A percentile compares a stretch with the other conserved stretches of the same genome.
Evolutionary conservation across 2,329 filamentous ascomycete genomes (phyloP).

Genomic region (Cladophialophora psammophila): DNA sequence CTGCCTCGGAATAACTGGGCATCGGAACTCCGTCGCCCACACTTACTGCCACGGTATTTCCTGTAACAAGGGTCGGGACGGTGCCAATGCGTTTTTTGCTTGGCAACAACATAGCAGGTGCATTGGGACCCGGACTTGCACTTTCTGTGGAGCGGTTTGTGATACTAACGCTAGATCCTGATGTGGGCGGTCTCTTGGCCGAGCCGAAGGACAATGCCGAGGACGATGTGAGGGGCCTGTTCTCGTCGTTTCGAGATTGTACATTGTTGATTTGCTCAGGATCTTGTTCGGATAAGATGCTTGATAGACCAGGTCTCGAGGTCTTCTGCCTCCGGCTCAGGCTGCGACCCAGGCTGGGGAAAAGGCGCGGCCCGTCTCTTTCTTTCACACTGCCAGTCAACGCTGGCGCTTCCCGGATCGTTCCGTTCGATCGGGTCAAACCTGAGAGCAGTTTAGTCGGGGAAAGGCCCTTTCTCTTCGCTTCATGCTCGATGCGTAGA

Average conservation of each 20-base stretch:
- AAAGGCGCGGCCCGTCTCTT: conserved; percentile 36
- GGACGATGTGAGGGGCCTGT: conserved; percentile 37
- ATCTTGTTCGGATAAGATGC: conserved; percentile 39
- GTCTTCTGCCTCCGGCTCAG: conserved; percentile 37
- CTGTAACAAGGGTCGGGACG: neutral
- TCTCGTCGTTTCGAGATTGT: conserved; percentile 36
- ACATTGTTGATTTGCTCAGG: conserved; percentile 38
- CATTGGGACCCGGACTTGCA: conserved; percentile 28
- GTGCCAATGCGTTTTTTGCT: conserved; percentile 9
- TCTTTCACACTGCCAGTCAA: conserved; percentile 35
- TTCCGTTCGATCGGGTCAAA: conserved; percentile 37
- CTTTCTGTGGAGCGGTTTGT: conserved; percentile 32
- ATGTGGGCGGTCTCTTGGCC: conserved; percentile 29
- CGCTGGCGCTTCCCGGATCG: conserved; percentile 39
- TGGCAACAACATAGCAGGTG: conserved; percentile 8
- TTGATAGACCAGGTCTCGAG: conserved; percentile 34
- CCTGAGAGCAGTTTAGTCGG: conserved; percentile 41
- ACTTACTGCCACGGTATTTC: neutral
- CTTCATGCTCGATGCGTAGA: conserved; percentile 40
- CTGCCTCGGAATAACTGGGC: neutral
- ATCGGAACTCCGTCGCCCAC: neutral
- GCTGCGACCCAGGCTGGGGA: conserved; percentile 38
- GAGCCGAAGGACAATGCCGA: conserved; percentile 34
- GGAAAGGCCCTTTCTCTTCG: conserved; percentile 34
- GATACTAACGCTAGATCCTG: conserved; percentile 31